Percentiles rank a stretch among this genome's conserved stretches.
phyloP scores from a whole-genome alignment of 2,329 filamentous ascomycete genomes.

The Rachicladosporium sp. region DNA sequence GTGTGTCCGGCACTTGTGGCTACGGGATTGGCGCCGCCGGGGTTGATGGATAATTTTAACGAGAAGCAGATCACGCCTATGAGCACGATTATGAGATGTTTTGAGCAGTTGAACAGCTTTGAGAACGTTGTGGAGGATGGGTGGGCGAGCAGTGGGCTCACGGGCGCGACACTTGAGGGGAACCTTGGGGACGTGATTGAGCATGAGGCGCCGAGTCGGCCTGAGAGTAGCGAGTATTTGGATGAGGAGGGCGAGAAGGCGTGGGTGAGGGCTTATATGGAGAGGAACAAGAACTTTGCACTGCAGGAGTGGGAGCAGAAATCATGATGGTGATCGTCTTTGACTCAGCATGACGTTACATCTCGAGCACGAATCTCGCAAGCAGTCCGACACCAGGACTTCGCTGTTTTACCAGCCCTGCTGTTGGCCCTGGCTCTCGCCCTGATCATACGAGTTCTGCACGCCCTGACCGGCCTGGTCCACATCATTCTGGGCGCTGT shows the following conservation, averaged over 20 bases:
- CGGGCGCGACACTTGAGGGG: conserved; percentile 19
- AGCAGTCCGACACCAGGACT: no score
- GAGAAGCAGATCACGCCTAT: conserved; percentile 30
- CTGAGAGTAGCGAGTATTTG: conserved; percentile 9
- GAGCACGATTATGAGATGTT: conserved; percentile 28
- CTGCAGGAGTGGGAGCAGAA: no score
- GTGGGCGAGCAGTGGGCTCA: conserved; percentile 15
- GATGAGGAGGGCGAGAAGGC: conserved; percentile 12
- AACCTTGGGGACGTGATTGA: conserved; percentile 16
- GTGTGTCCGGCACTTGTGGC: conserved; percentile 29
- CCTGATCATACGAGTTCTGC: no score
- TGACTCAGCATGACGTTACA: no score
- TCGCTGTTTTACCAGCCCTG: no score
- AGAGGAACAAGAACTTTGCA: conserved; percentile 5
- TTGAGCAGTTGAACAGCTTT: conserved; percentile 23
- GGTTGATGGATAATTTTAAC: conserved; percentile 25
- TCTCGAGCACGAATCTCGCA: no score
- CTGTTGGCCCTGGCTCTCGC: no score
- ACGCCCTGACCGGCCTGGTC: no score
- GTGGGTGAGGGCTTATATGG: conserved; percentile 19
- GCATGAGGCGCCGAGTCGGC: conserved; percentile 11
- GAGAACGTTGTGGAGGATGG: conserved; percentile 14
- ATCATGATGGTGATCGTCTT: background rate
- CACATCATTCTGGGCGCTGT: no score
- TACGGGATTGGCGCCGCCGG: conserved; percentile 28